Evolutionary conservation across 179 eudicot genomes (phyloP).

Genomic region (Nepenthes alata): DNA sequence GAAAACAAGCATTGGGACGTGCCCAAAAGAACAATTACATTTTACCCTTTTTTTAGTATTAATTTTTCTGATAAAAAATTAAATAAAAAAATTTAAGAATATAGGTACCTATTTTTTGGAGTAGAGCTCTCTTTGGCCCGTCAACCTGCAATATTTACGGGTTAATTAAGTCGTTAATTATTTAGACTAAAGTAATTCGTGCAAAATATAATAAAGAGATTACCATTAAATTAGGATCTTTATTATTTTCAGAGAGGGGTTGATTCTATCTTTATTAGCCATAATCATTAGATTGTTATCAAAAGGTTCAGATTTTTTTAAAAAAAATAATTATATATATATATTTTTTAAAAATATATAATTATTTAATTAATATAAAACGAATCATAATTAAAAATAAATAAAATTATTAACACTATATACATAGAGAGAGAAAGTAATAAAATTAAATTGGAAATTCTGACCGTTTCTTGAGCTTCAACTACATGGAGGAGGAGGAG

Average conservation of each 20-base stretch:
- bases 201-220: neutral
- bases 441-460: no score
- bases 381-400: neutral
- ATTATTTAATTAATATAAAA: neutral
- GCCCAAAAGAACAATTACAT: neutral
- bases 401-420: neutral
- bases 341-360: neutral
- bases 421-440: no score
- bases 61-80: neutral
- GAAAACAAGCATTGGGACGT: neutral
- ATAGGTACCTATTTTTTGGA: constrained; percentile 16
- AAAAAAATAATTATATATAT: neutral
- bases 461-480: constrained; percentile 22
- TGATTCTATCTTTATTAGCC: no score
- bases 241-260: neutral
- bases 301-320: no score
- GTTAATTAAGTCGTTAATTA: neutral
- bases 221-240: neutral
- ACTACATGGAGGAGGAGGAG: constrained; percentile 23
- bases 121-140: constrained; percentile 13
- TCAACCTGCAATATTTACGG: constrained; percentile 14
- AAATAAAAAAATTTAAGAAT: neutral
- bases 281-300: neutral
- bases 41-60: neutral
- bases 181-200: neutral